These are phyloP conservation scores for Beta corolliflora DNA, from an alignment of 179 eudicot species.

Conservation along the genomic window DNA sequence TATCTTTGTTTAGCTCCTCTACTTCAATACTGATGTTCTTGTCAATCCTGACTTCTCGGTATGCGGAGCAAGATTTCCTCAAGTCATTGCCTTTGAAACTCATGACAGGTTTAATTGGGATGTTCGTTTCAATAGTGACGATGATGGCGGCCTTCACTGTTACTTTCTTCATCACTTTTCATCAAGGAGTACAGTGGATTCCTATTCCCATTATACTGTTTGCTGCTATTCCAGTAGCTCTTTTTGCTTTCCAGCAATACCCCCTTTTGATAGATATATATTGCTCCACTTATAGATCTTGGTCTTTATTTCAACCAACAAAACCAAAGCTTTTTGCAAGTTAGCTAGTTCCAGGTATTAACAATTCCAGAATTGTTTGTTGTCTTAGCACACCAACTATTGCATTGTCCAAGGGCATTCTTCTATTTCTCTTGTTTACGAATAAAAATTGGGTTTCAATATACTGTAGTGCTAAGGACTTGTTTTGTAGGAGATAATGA, in stretches of 20 bases:
- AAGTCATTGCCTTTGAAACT: conserved; percentile 28
- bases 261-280: conserved; percentile 23
- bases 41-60: conserved; percentile 33
- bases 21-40: conserved; percentile 32
- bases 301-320: conserved; percentile 18
- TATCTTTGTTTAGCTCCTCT: conserved; percentile 27
- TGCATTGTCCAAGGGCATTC: no score
- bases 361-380: no score
- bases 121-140: conserved; percentile 16
- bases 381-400: no score
- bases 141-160: conserved; percentile 27
- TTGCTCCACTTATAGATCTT: conserved; percentile 20
- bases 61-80: conserved; percentile 29
- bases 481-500: no score
- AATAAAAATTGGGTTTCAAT: no score
- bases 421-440: no score
- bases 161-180: conserved; percentile 23
- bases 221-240: conserved; percentile 25
- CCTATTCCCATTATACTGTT: conserved; percentile 14
- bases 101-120: conserved; percentile 19
- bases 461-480: no score
- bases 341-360: not conserved
- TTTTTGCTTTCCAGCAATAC: conserved; percentile 26
- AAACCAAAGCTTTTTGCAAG: conserved; percentile 14
- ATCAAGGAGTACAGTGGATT: conserved; percentile 8